Evolutionary conservation across 2,329 filamentous ascomycete genomes (phyloP), one percentile per base, ranked within the genome.

Genomic region (Simplicillium aogashimaense): DNA sequence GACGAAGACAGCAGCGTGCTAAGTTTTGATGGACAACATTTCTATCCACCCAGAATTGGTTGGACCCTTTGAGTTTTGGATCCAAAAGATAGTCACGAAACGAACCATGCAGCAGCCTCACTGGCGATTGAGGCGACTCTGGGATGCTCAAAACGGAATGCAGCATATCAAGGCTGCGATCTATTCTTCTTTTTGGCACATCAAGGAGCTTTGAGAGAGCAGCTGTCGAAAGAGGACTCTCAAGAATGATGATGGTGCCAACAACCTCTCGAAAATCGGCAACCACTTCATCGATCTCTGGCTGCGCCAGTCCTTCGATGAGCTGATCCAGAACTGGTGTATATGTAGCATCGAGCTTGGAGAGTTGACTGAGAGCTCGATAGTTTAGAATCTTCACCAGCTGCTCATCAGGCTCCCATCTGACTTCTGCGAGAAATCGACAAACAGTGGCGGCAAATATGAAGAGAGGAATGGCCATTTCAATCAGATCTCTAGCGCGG

Each of bases 11-110:
- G n/a, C 48, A 20, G 13, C 30, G 40, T 1, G 59, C 57, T 1
- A 66, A 41, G 3, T 39, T 45, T 20, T 49, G 17, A 42, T 69
- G 53, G 16, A 53, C 47, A 14, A 47, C 13, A 36, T 43, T 47
- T 43, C 63, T 57, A 16, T 68, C 48, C 32, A 65, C 49, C 55
- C 57, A 57, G 46, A 67, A 64, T 2, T 38, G 43, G 32, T 53
- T 52, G 14, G 39, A 47, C 3, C 38, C 43, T 11, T 49, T 43
- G 41, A 47, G 56, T 30, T 52, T 37, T 7, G 43, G 36, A 43
- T 61, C 50, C 9, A 61, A 28, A 10, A 66, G 57, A 44, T 61
- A 63, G 42, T 65, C 60, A 3, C 55, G 53, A 35, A 66, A 66
- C 0, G 62, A 63, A 7, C 56, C 43, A 39, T 65, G 61, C 3